Evolutionary conservation across 2,329 filamentous ascomycete species (phyloP).

Genomic region (Xylariaceae sp.): DNA sequence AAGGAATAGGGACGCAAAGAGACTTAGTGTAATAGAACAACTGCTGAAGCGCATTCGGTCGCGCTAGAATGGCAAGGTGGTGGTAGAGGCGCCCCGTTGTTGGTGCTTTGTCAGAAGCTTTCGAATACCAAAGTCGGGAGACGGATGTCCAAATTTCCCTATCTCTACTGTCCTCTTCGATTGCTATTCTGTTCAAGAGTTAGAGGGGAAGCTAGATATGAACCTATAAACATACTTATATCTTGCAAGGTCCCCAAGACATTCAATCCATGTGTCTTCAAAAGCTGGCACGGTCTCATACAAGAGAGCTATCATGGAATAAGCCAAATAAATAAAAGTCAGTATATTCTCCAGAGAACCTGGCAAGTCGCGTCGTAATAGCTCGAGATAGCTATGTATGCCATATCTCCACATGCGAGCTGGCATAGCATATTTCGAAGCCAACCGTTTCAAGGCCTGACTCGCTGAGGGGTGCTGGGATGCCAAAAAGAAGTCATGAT

Average conservation of each 20-base stretch:
- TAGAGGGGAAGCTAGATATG: constrained; percentile 8
- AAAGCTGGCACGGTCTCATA: constrained; percentile 86
- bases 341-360: constrained; percentile 87
- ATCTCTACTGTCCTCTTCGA: constrained; percentile 81
- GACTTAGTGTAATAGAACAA: constrained; percentile 76
- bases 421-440: constrained; percentile 88
- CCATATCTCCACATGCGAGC: constrained; percentile 93
- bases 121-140: constrained; percentile 82
- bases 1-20: constrained; percentile 71
- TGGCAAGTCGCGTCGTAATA: constrained; percentile 77
- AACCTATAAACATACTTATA: constrained; percentile 56
- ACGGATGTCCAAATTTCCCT: constrained; percentile 84
- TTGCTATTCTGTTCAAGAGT: constrained; percentile 71
- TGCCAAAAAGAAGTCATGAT: constrained; percentile 86
- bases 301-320: constrained; percentile 86
- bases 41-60: constrained; percentile 73
- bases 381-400: constrained; percentile 83
- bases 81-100: constrained; percentile 83
- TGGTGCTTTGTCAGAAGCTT: constrained; percentile 78
- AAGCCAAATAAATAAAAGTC: constrained; percentile 86
- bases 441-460: constrained; percentile 69
- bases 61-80: constrained; percentile 80
- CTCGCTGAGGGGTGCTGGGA: constrained; percentile 84
- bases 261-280: constrained; percentile 92
- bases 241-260: constrained; percentile 82